phyloP scores from a whole-genome alignment of 208 protist genomes.

The Zelonia costaricensis region DNA sequence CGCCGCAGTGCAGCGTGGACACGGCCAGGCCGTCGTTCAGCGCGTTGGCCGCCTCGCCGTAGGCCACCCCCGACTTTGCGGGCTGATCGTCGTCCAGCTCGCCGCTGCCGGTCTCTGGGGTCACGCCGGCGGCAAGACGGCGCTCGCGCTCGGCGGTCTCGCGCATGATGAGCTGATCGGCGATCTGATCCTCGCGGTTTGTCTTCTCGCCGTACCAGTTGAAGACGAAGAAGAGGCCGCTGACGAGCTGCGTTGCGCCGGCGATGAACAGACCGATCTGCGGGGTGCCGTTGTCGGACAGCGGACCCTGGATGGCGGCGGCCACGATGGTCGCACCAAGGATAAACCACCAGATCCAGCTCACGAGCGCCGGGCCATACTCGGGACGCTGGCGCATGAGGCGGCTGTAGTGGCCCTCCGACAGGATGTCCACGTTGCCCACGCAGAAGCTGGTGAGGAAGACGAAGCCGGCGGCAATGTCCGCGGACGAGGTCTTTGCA shows the following conservation, averaged over 20 bases:
- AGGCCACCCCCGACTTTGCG: slow-evolving; percentile 15
- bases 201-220: slow-evolving; percentile 75
- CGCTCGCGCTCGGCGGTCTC: background rate
- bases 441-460: slow-evolving; percentile 63
- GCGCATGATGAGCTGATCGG: slow-evolving; percentile 30
- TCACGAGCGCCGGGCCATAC: slow-evolving; percentile 59
- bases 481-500: slow-evolving; percentile 31
- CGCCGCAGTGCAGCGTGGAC: slow-evolving; percentile 10
- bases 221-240: slow-evolving; percentile 50
- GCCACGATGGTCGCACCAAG: slow-evolving; percentile 51
- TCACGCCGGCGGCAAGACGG: too few species aligned
- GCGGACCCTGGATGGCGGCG: slow-evolving; percentile 52
- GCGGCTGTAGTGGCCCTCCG: slow-evolving; percentile 80
- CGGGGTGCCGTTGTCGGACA: slow-evolving; percentile 43
- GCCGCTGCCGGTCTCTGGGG: background rate
- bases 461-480: slow-evolving; percentile 50
- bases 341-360: slow-evolving; percentile 78
- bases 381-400: slow-evolving; percentile 50
- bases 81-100: background rate
- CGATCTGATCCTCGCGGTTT: slow-evolving; percentile 54
- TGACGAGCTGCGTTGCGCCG: slow-evolving; percentile 53
- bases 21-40: slow-evolving; percentile 9
- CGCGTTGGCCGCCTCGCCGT: background rate
- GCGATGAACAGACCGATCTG: slow-evolving; percentile 60
- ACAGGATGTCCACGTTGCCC: slow-evolving; percentile 77